These are phyloP conservation scores for Trichoderma atrobrunneum DNA, from an alignment of 2,329 filamentous ascomycete species.

Conservation along the genomic window DNA sequence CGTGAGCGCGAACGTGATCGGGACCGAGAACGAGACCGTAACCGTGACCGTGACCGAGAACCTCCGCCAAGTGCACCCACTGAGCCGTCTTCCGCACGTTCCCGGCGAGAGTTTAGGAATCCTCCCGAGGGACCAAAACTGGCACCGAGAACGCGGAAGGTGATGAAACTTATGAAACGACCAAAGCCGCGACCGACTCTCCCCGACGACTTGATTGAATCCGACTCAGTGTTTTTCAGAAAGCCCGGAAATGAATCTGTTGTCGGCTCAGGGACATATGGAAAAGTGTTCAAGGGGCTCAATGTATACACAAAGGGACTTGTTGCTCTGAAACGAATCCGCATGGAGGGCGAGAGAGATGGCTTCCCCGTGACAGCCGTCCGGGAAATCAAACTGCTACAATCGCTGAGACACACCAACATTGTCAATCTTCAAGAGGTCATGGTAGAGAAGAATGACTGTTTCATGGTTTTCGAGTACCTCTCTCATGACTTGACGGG, in stretches of 20 bases:
- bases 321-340: constrained; percentile 85
- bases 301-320: constrained; percentile 85
- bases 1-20: neutral
- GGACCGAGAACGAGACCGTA: neutral
- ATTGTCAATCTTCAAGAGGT: constrained; percentile 83
- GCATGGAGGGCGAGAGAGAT: constrained; percentile 90
- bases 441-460: constrained; percentile 98
- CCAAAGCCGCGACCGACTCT: constrained; percentile 70
- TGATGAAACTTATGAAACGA: constrained; percentile 67
- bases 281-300: constrained; percentile 90
- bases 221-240: constrained; percentile 88
- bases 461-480: constrained; percentile 99
- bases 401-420: constrained; percentile 77
- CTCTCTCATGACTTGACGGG: constrained; percentile 94
- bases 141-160: constrained; percentile 56
- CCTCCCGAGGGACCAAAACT: constrained; percentile 37
- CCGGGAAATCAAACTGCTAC: constrained; percentile 87
- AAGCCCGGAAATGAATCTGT: constrained; percentile 98
- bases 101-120: constrained; percentile 34
- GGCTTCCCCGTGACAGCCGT: constrained; percentile 90
- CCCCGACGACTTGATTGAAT: constrained; percentile 67
- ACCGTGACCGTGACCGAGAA: constrained; percentile 38
- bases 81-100: constrained; percentile 51
- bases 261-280: constrained; percentile 91
- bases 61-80: constrained; percentile 51